phyloP scores from a whole-genome alignment of 2,329 filamentous ascomycete genomes.

The Teratosphaeria viscida region DNA sequence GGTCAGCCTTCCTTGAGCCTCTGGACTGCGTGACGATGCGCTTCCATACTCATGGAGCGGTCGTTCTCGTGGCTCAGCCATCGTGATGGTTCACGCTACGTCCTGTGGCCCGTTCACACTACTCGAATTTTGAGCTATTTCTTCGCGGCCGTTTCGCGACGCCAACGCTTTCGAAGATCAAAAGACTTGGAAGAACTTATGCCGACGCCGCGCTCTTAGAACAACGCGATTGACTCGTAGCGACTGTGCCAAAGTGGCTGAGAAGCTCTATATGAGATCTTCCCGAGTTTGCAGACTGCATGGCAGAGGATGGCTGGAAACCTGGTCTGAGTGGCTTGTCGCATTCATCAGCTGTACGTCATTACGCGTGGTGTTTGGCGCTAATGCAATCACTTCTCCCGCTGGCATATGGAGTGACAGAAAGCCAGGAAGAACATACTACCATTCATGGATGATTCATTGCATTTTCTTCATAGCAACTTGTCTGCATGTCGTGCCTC shows the following conservation, averaged over 20 bases:
- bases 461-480: background rate
- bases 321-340: background rate
- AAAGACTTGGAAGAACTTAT: background rate
- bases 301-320: conserved; percentile 1
- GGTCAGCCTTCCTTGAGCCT: background rate
- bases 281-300: conserved; percentile 1
- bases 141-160: conserved; percentile 1
- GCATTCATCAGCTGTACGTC: background rate
- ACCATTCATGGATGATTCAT: background rate
- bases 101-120: background rate
- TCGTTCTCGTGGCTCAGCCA: conserved; percentile 25
- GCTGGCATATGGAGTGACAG: background rate
- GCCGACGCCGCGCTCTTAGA: background rate
- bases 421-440: background rate
- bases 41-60: conserved; percentile 33
- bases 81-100: conserved; percentile 5
- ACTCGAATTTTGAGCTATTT: conserved; percentile 1
- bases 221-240: background rate
- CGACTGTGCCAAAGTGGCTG: background rate
- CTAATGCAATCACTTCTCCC: background rate
- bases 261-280: background rate
- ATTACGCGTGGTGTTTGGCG: background rate
- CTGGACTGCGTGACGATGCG: background rate
- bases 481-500: background rate
- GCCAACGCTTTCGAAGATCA: background rate